These are phyloP conservation scores for Anthostomella pinea DNA, from an alignment of 2,329 filamentous ascomycete species.

Conservation along the genomic window DNA sequence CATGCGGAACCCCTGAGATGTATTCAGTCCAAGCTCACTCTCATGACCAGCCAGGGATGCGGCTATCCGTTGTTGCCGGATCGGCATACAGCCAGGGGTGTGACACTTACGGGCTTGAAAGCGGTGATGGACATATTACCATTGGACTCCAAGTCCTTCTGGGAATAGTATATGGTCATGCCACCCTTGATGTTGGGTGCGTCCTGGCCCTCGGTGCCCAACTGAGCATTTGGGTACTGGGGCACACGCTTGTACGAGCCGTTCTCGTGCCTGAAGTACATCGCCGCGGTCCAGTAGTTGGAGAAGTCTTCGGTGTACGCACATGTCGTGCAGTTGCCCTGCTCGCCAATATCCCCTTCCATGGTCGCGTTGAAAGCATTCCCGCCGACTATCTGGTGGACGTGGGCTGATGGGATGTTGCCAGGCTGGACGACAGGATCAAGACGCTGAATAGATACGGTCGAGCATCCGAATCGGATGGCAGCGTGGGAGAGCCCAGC, in stretches of 20 bases:
- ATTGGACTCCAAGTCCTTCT: conserved; percentile 29
- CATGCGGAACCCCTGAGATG: conserved; percentile 41
- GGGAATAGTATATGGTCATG: conserved; percentile 33
- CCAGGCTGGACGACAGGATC: conserved; percentile 32
- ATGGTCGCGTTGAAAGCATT: conserved; percentile 33
- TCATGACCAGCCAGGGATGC: too few relatives aligned
- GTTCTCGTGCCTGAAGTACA: conserved; percentile 32
- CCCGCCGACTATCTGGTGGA: conserved; percentile 32
- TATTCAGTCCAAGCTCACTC: not conserved
- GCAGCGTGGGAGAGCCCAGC: conserved; percentile 29
- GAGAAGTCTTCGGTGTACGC: conserved; percentile 30
- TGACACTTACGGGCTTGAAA: conserved; percentile 37
- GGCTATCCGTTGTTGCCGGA: too few relatives aligned
- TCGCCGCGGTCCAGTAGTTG: conserved; percentile 31
- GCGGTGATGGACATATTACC: conserved; percentile 40
- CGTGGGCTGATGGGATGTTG: conserved; percentile 25
- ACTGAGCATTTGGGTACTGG: too few relatives aligned
- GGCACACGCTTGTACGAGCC: conserved; percentile 31
- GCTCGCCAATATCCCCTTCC: conserved; percentile 25
- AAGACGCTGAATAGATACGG: conserved; percentile 28
- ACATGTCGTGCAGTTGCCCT: conserved; percentile 29
- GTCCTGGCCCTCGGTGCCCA: too few relatives aligned
- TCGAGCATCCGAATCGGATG: conserved; percentile 30
- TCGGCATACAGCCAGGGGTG: too few relatives aligned
- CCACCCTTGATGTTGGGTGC: conserved; percentile 28